A percentile compares a stretch with the other conserved stretches of the same genome.
phyloP scores from a whole-genome alignment of 2,329 filamentous ascomycete species.

The Aureobasidium sp. region DNA sequence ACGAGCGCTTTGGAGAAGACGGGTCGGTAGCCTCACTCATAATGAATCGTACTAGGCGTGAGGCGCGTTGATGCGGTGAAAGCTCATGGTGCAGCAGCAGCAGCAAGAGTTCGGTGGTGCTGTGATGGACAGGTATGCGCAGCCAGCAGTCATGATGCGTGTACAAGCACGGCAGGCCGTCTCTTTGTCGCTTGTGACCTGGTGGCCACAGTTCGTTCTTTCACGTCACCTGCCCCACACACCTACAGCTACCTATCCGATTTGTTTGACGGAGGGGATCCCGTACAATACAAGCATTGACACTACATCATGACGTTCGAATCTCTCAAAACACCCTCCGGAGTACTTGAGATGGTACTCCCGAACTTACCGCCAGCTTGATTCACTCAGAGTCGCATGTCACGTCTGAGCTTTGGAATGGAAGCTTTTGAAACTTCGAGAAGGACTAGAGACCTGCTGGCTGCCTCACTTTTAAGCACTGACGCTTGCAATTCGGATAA shows the following conservation, averaged over 20 bases:
- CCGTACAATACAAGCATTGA: background rate
- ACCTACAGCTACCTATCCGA: background rate
- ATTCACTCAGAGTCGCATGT: background rate
- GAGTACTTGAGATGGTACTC: background rate
- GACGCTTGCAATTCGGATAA: background rate
- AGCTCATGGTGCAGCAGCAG: too few relatives aligned
- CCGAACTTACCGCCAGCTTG: background rate
- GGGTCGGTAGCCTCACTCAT: background rate
- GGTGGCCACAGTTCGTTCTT: background rate
- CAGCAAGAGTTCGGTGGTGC: background rate
- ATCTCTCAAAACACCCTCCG: background rate
- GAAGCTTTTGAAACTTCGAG: slow-evolving; percentile 5
- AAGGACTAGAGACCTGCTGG: background rate
- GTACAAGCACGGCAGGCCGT: background rate
- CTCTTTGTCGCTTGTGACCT: background rate
- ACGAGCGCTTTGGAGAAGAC: background rate
- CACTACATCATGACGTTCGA: background rate
- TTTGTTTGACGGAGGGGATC: background rate
- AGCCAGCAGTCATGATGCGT: background rate
- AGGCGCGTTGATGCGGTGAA: background rate
- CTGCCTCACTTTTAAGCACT: background rate
- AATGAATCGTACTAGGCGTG: background rate
- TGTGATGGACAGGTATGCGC: background rate
- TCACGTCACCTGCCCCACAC: slow-evolving; percentile 1
- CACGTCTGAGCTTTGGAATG: background rate